phyloP scores from a whole-genome alignment of 1,284 basidiomycete species.

The Malassezia cuniculi region DNA sequence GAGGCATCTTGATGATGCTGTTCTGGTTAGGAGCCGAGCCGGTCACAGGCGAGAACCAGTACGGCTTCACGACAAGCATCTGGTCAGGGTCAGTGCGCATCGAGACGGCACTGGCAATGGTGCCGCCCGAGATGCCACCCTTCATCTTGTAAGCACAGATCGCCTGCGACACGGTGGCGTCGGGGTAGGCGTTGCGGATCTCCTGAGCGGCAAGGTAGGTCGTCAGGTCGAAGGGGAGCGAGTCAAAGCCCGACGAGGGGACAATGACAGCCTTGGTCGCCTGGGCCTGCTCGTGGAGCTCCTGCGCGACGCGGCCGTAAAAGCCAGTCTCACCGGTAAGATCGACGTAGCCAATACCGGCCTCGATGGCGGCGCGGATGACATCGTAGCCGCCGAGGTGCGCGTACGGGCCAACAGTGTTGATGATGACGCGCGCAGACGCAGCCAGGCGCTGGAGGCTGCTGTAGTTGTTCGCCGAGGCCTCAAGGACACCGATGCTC shows the following conservation, averaged over 20 bases:
- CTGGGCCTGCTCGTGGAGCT: not conserved
- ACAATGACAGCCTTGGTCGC: constrained; percentile 7
- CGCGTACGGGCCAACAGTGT: constrained; percentile 45
- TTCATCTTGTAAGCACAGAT: constrained; percentile 47
- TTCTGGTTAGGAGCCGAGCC: constrained; percentile 18
- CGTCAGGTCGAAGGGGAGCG: constrained; percentile 8
- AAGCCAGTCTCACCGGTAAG: constrained; percentile 11
- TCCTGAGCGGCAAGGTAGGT: no score
- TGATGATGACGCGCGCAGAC: constrained; percentile 3
- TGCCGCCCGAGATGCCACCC: constrained; percentile 58
- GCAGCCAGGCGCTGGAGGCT: constrained; percentile 5
- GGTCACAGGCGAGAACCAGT: constrained; percentile 11
- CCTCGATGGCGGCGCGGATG: not conserved
- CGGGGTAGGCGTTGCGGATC: no score
- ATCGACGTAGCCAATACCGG: constrained; percentile 6
- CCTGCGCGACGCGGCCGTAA: not conserved
- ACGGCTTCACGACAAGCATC: no score
- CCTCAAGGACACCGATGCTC: constrained; percentile 1
- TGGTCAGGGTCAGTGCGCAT: constrained; percentile 44
- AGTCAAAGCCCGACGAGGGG: constrained; percentile 9
- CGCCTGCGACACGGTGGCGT: constrained; percentile 6
- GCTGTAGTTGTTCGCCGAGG: constrained; percentile 1
- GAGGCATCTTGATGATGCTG: constrained; percentile 48
- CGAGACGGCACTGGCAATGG: constrained; percentile 52
- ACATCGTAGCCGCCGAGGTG: constrained; percentile 53